Percentiles rank a stretch among this genome's conserved stretches.
These are phyloP conservation scores for Aristolochia contorta DNA, from an alignment of 164 flowering plant species.

Conservation along the genomic window DNA sequence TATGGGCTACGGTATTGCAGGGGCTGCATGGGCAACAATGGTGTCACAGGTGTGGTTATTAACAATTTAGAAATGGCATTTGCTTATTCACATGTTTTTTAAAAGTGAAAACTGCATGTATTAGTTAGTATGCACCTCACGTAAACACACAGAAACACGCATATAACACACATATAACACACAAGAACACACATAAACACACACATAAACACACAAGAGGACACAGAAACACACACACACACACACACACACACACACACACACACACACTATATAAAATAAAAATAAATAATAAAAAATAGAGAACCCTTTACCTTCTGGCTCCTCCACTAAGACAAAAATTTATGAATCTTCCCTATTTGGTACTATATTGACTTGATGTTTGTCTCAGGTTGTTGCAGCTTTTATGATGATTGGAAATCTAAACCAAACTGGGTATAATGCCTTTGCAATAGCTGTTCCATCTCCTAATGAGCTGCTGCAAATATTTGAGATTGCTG, in stretches of 20 bases:
- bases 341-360: background rate
- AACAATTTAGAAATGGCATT: background rate
- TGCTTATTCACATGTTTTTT: background rate
- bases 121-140: background rate
- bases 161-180: too few species aligned
- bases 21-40: slow-evolving; percentile 99
- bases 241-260: too few species aligned
- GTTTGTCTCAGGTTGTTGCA: slow-evolving; percentile 62
- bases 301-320: too few species aligned
- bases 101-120: background rate
- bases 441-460: slow-evolving; percentile 50
- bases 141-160: too few species aligned
- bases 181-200: too few species aligned
- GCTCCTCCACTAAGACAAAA: too few species aligned
- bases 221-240: too few species aligned
- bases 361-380: slow-evolving; percentile 8
- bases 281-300: too few species aligned
- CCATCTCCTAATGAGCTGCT: slow-evolving; percentile 62
- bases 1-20: slow-evolving; percentile 86
- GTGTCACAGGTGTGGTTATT: slow-evolving; percentile 65
- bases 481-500: slow-evolving; percentile 66
- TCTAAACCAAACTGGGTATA: slow-evolving; percentile 69
- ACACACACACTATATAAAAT: too few species aligned
- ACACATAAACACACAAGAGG: too few species aligned
- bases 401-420: slow-evolving; percentile 77